Evolutionary conservation across 164 flowering plant species (phyloP), one percentile per base, ranked within the genome.

Genomic region (Warburgia ugandensis): DNA sequence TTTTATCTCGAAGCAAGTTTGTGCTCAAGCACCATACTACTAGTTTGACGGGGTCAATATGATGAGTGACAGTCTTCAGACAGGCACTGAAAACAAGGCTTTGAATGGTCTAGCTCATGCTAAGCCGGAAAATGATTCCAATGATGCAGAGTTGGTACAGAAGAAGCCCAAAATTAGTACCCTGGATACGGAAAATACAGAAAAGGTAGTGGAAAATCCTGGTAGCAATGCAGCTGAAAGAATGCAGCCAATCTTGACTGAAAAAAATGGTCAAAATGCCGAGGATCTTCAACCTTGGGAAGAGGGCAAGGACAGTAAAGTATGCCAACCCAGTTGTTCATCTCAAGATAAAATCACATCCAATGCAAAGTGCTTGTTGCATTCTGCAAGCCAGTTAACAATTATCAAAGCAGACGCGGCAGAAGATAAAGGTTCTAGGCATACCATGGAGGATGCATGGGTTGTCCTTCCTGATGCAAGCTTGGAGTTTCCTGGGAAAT

Each of bases 361-460:
- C 10, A 46, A 10, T 22, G 16, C 42, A 21, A 45, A 36, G 22
- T 22, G 40, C 54, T 53, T 13, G 29, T n/a, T n/a, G n/a, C n/a
- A n/a, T n/a, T n/a, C n/a, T n/a, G n/a, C n/a, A n/a, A n/a, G n/a
- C n/a, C n/a, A n/a, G n/a, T n/a, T n/a, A n/a, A 7, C 7, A 4
- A 19, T 29, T 10, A 71, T 88, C 17, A 86, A 84, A 69, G 91
- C 83, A 3, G 82, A 72, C 62, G 91, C 70, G 0, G 94, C 96
- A 1, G 96, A 88, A 59, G 96, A 88, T 65, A 88, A 80, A 60
- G 96, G 96, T n/a, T 76, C 83, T 0, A 71, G 96, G 42, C 88
- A 76, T 57, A 55, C 76, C 10, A 88, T 84, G 96, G 96, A 88
- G 73, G 96, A 88, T 58, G 84, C 88, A 6, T 88, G 78, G 75